Evolutionary conservation across 768 basidiomycete species (phyloP).

Genomic region (Fomitopsis pulvina): DNA sequence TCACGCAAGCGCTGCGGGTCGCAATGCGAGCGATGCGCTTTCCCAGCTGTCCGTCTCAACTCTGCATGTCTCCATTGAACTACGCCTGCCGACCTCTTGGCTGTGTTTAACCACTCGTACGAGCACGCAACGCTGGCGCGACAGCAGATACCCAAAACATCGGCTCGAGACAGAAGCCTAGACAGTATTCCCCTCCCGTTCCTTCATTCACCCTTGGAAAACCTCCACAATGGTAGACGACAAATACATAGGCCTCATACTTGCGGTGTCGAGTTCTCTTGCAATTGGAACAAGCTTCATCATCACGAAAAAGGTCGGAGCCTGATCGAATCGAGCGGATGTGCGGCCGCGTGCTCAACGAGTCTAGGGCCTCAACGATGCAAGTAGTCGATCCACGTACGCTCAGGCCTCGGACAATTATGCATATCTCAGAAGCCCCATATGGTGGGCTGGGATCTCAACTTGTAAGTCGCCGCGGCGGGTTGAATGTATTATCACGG

Average conservation of each 20-base stretch:
- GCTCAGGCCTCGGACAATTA: constrained; percentile 70
- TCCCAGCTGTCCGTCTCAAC: not conserved
- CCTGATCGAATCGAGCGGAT: not conserved
- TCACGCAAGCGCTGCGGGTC: not conserved
- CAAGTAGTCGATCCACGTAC: constrained; percentile 52
- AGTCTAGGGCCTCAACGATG: constrained; percentile 83
- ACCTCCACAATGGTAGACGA: constrained; percentile 86
- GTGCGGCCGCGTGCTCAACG: not conserved
- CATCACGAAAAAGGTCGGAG: constrained; percentile 92
- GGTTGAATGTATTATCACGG: not conserved
- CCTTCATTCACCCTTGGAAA: too few species aligned
- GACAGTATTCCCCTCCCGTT: too few species aligned
- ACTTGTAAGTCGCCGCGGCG: constrained; percentile 58
- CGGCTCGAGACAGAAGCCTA: too few species aligned
- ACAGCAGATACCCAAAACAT: not conserved
- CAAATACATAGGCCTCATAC: constrained; percentile 89
- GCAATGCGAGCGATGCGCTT: not conserved
- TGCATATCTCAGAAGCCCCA: constrained; percentile 82
- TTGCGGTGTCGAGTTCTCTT: constrained; percentile 79
- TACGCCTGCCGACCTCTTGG: not conserved
- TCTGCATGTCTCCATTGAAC: not conserved
- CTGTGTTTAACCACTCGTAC: too few species aligned
- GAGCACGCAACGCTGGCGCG: not conserved
- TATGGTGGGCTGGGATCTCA: constrained; percentile 96
- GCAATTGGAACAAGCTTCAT: constrained; percentile 96